Evolutionary conservation across 164 flowering plant species (phyloP).

Genomic region (Chimonanthus salicifolius): DNA sequence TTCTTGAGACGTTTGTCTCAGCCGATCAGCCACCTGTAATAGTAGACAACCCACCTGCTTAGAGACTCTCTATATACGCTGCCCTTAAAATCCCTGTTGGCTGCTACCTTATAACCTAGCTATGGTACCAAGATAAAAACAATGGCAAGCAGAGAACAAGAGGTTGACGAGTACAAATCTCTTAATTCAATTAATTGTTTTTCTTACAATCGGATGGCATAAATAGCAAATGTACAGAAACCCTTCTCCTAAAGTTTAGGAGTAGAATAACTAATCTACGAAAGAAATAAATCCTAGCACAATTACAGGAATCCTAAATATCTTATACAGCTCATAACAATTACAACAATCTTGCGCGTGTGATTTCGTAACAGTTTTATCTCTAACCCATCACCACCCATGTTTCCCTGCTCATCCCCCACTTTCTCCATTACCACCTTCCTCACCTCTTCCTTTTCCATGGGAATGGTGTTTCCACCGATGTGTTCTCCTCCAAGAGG

Average conservation of each 20-base stretch:
- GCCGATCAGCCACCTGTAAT: too few relatives aligned
- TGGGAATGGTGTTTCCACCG: constrained; percentile 60
- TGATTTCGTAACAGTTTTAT: not conserved
- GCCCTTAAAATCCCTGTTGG: too few relatives aligned
- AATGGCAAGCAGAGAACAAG: not conserved
- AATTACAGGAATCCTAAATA: too few relatives aligned
- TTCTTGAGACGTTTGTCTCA: too few relatives aligned
- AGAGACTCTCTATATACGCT: too few relatives aligned
- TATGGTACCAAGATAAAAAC: too few relatives aligned
- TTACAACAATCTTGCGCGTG: too few relatives aligned
- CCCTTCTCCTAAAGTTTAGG: not conserved
- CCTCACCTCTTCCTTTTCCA: constrained; percentile 42
- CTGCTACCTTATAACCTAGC: too few relatives aligned
- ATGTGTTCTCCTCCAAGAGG: constrained; percentile 57
- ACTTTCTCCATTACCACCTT: constrained; percentile 12
- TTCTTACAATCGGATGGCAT: not conserved
- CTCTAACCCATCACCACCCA: constrained; percentile 42
- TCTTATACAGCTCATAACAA: too few relatives aligned
- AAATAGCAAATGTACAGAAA: not conserved
- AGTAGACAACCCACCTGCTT: too few relatives aligned
- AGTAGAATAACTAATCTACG: not conserved
- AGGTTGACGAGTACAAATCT: not conserved
- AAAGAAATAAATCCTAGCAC: not conserved
- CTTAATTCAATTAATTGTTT: not conserved
- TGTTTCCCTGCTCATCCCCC: constrained; percentile 25